Percentiles rank a stretch among this genome's conserved stretches.
These are phyloP conservation scores for Neoscytalidium dimidiatum DNA, from an alignment of 2,329 filamentous ascomycete genomes.

Conservation along the genomic window DNA sequence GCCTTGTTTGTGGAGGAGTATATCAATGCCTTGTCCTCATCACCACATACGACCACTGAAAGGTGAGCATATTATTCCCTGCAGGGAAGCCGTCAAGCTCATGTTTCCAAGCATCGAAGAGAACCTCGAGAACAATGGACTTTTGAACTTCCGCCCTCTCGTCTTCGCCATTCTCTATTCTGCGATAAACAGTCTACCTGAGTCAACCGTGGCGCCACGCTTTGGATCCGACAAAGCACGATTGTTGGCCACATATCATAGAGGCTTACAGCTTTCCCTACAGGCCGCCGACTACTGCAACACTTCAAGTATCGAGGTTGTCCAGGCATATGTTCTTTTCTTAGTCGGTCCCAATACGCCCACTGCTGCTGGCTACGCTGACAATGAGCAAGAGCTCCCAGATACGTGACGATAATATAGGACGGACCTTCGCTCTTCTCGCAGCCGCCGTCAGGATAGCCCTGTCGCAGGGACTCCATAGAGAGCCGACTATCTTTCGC, in stretches of 20 bases:
- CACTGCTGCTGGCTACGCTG: not conserved
- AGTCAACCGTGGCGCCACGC: conserved; percentile 30
- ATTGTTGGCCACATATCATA: conserved; percentile 33
- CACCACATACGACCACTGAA: not conserved
- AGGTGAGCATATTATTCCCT: not conserved
- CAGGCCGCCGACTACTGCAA: conserved; percentile 38
- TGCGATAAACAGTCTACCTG: conserved; percentile 34
- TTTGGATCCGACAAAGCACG: conserved; percentile 35
- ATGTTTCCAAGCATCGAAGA: not conserved
- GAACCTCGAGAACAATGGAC: not conserved
- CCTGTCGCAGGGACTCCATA: conserved; percentile 38
- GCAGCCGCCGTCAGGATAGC: conserved; percentile 39
- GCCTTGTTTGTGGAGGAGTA: not conserved
- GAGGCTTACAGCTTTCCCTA: conserved; percentile 37
- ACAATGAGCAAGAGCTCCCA: not conserved
- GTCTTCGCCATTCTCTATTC: conserved; percentile 38
- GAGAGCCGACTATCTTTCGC: conserved; percentile 38
- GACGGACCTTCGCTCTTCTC: conserved; percentile 40
- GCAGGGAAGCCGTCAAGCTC: not conserved
- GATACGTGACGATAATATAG: conserved; percentile 39
- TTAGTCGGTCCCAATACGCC: not conserved
- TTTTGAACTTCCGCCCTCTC: conserved; percentile 29
- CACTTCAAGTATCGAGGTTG: conserved; percentile 37
- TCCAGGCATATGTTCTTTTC: conserved; percentile 37
- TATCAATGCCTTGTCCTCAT: not conserved